Evolutionary conservation across 805 yeast genomes (phyloP), one percentile per base, ranked within the genome.

Genomic region (Blastobotrys robertii): DNA sequence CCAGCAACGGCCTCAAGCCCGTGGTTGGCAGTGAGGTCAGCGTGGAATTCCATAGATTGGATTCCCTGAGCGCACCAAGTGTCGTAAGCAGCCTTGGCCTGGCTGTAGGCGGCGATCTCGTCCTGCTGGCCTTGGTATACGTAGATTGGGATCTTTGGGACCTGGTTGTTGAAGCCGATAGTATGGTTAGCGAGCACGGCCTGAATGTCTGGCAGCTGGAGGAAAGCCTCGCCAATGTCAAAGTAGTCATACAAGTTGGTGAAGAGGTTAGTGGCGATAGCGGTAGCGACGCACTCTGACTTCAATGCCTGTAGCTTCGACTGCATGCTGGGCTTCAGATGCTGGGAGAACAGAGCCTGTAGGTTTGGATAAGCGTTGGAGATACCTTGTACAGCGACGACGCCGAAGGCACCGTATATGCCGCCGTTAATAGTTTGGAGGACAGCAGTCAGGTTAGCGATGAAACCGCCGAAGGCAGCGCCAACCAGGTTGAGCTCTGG

Each of bases 401-500:
- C 6, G 25, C 25, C 25, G 6, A 19, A 19, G 25, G 25, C 25
- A 19, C 25, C 25, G 25, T 19, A 19, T 4, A 19, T 19, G 25
- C 25, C 25, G 25, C 25, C 25, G 25, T 19, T 19, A 6, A 19
- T 19, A 6, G 25, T 19, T 4, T n/a, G 32, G 5, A 50, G 40
- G 6, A 49, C 45, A 25, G 45, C 49, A 8, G 51, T 44, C 33
- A 50, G 14, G 37, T 54, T 51, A 14, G 41, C 50, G 14, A 52
- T 51, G 36, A 41, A 53, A 4, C 57, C 57, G 12, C 58, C 58
- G 28, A 55, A 46, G 8, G 60, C 60, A 30, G 49, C 49, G 10
- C 55, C 63, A 6, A 34, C 47, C 22, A 58, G 40, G 15, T 14
- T 19, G 29, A 54, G 45, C 11, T 54, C 55, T 3, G 56, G 55